Conservation (phyloP, 2,329 filamentous ascomycete genomes). For the Aureobasidium vineae region DNA sequence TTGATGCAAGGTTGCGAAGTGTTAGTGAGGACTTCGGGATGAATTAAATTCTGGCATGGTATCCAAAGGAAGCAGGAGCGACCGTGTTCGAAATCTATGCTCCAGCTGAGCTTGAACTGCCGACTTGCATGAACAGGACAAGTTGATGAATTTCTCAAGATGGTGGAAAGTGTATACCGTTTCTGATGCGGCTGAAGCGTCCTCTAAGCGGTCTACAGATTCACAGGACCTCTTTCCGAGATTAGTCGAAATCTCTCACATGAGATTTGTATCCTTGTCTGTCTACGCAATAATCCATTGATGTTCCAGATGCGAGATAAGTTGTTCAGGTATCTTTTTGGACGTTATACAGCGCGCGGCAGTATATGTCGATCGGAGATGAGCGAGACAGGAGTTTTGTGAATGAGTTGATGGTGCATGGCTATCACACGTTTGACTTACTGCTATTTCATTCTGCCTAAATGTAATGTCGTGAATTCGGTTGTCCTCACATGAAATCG, state of each 20-base stretch:
- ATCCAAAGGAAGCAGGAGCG: no score
- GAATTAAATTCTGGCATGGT: no score
- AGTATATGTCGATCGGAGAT: neutral
- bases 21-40: no score
- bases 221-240: neutral
- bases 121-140: no score
- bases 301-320: neutral
- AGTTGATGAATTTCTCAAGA: no score
- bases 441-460: neutral
- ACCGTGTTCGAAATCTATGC: no score
- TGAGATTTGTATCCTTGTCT: neutral
- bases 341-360: neutral
- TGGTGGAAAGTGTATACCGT: no score
- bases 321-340: neutral
- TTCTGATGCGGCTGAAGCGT: no score
- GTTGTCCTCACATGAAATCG: constrained; percentile 72
- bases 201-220: neutral
- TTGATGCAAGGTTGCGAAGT: no score
- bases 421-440: neutral
- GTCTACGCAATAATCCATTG: neutral
- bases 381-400: neutral
- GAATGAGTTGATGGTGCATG: neutral
- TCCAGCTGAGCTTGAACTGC: no score
- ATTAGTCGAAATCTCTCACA: neutral
- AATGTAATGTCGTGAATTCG: neutral